Conservation (phyloP, 2,329 filamentous ascomycete species). For the Cryphonectria japonica region DNA sequence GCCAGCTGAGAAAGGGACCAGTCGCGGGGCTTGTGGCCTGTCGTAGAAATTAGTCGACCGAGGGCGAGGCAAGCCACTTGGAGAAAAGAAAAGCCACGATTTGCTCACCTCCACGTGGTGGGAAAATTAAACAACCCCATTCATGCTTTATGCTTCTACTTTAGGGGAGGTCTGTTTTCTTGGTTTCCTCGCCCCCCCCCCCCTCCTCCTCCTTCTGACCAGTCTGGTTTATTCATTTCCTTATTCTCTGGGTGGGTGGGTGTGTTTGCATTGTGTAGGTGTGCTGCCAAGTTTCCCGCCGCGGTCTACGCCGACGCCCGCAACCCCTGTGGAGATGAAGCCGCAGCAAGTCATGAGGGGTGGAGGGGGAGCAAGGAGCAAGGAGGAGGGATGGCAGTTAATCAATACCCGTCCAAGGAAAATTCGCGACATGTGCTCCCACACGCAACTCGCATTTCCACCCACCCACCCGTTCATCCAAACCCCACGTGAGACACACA, state of each 20-base stretch:
- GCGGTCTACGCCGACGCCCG: neutral
- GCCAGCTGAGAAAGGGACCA: neutral
- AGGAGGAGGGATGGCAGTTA: neutral
- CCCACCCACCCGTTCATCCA: neutral
- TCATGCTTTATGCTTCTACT: neutral
- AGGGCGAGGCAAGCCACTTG: neutral
- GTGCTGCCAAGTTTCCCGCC: neutral
- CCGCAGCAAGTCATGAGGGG: neutral
- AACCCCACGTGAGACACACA: neutral
- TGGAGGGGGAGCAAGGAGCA: neutral
- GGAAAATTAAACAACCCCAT: neutral
- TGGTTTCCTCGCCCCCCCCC: neutral
- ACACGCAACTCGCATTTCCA: neutral
- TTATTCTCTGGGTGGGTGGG: neutral
- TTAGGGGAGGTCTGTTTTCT: neutral
- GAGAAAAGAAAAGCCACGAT: neutral
- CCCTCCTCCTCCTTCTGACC: no score
- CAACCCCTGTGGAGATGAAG: neutral
- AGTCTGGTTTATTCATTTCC: neutral
- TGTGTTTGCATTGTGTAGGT: neutral
- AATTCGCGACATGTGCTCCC: neutral
- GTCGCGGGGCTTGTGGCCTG: neutral
- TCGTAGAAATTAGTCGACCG: neutral
- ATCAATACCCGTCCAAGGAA: constrained; percentile 4
- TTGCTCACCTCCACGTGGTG: constrained; percentile 6